Conservation (phyloP, 257 asterid species). For the Rubia yunnanensis region DNA sequence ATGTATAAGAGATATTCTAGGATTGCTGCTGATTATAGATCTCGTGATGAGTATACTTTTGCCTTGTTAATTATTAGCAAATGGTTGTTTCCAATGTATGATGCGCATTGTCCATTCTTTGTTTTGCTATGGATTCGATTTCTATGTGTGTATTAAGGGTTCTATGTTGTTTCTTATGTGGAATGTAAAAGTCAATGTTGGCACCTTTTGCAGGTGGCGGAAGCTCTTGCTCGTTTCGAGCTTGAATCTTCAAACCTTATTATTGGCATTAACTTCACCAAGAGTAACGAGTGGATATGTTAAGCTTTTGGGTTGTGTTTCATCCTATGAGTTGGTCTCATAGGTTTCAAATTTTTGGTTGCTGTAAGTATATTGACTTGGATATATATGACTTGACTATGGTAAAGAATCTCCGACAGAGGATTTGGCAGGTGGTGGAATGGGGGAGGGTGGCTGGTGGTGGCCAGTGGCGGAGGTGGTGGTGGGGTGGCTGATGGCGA, state of each 20-base stretch:
- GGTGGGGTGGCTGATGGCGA: too few species aligned
- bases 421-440: too few species aligned
- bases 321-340: not conserved
- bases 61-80: not conserved
- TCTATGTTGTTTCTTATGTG: too few species aligned
- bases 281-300: conserved; percentile 99
- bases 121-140: not conserved
- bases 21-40: conserved; percentile 77
- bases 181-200: conserved; percentile 4
- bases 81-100: not conserved
- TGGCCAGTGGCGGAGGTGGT: too few species aligned
- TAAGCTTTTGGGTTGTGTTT: not conserved
- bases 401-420: too few species aligned
- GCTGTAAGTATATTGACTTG: conserved; percentile 17
- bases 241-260: conserved; percentile 92
- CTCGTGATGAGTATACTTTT: conserved; percentile 61
- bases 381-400: too few species aligned
- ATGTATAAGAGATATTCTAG: conserved; percentile 73
- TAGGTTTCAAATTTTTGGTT: conserved; percentile 1
- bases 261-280: conserved; percentile 87
- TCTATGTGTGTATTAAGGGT: too few species aligned
- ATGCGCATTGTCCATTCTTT: not conserved
- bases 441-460: too few species aligned
- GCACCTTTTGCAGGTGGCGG: conserved; percentile 49
- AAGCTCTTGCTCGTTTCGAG: conserved; percentile 81